Percentiles rank a stretch among this genome's conserved stretches.
These are phyloP conservation scores for Corylus avellana DNA, from an alignment of 306 rosid species.

Conservation along the genomic window DNA sequence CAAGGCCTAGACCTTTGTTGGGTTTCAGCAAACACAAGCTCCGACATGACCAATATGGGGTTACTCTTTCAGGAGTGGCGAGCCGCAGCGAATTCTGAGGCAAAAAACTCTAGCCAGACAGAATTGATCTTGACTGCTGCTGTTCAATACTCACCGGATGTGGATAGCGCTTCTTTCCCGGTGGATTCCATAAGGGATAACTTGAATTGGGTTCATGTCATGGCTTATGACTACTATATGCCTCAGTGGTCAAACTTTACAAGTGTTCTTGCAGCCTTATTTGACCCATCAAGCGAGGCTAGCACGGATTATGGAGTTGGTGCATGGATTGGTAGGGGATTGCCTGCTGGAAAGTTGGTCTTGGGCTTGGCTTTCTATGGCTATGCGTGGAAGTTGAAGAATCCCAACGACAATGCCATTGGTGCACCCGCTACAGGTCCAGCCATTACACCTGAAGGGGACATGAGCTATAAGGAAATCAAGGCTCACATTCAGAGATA, in stretches of 20 bases:
- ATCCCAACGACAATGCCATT: conserved; percentile 4
- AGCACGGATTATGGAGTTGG: conserved; percentile 23
- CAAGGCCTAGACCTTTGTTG: conserved; percentile 41
- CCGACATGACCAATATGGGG: conserved; percentile 38
- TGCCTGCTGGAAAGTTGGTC: conserved; percentile 27
- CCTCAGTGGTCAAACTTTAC: conserved; percentile 23
- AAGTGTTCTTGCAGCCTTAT: conserved; percentile 23
- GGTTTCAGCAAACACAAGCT: conserved; percentile 20
- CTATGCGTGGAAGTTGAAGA: conserved; percentile 31
- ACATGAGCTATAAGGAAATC: conserved; percentile 24
- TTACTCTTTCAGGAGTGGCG: conserved; percentile 35
- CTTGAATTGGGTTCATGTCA: conserved; percentile 43
- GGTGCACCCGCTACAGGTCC: conserved; percentile 39
- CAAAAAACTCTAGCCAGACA: background rate
- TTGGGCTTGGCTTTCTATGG: conserved; percentile 41
- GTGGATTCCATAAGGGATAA: conserved; percentile 31
- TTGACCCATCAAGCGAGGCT: conserved; percentile 14
- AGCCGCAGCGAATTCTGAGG: conserved; percentile 25
- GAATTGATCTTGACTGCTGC: conserved; percentile 30
- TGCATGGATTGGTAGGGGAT: conserved; percentile 27
- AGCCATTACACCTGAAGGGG: background rate
- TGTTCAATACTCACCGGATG: conserved; percentile 6
- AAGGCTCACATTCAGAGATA: conserved; percentile 10
- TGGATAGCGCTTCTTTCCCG: conserved; percentile 6
- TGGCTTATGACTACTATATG: conserved; percentile 20